Evolutionary conservation across 495 filamentous ascomycete genomes (phyloP), one percentile per base, ranked within the genome.

Genomic region (Penicillium dipodomyicola): DNA sequence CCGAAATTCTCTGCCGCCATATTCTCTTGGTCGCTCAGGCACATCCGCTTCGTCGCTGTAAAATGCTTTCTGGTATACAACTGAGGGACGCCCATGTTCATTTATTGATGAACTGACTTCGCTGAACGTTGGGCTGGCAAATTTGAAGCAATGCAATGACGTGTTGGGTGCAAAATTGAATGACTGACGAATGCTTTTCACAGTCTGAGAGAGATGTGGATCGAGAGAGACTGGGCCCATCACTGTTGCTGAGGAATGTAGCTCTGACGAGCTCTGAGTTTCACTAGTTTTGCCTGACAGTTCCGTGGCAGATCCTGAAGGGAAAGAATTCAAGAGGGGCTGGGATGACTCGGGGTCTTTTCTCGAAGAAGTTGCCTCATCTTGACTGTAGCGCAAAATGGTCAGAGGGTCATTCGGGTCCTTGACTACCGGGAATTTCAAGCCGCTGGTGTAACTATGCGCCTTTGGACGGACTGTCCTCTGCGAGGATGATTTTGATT

Each of bases 31-130:
- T 49, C 84, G 82, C 35, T 88, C 81, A 8, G 95, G 95, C 4
- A 96, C 89, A 72, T 98, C 94, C 52, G 72, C 78, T 51, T 93
- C 89, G n/a, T 90, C 77, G 58, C 91, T 88, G 64, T 96, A 97
- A 62, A 87, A 92, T 15, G 92, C 85, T 64, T 92, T 87, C 66
- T 90, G 89, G 59, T 97, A 95, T 45, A 96, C 80, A 22, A 89
- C 77, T 42, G 77, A 72, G 58, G 80, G 79, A 11, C 75, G 68
- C 17, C 66, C 72, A 54, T 69, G 60, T n/a, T 65, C 54, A 57
- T 64, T 43, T 12, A 77, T 56, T 3, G 68, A 74, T 29, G 65
- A 62, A 5, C 42, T 49, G 11, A 73, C 63, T 12, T 76, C 70
- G 1, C 39, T 62, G n/a, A 65, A 45, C 3, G 54, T 56, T 9